Conservation (phyloP, 2,329 filamentous ascomycete species). For the Diplodia corticola region DNA sequence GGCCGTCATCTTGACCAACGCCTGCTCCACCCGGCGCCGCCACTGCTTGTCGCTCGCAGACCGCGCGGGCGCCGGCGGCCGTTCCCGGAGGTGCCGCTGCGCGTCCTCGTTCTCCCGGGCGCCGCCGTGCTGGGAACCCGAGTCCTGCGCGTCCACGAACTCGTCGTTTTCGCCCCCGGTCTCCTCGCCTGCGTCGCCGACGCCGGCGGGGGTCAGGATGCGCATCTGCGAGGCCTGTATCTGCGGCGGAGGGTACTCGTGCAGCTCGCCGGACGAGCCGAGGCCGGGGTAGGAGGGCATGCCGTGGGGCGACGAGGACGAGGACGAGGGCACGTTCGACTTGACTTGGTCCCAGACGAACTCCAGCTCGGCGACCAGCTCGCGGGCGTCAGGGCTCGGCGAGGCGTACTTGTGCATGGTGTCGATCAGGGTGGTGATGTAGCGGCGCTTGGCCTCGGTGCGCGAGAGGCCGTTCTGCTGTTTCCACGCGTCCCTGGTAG, state of each 20-base stretch:
- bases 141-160: constrained; percentile 52
- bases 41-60: constrained; percentile 57
- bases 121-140: constrained; percentile 41
- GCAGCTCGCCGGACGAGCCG: constrained; percentile 54
- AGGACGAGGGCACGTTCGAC: constrained; percentile 69
- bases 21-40: constrained; percentile 79
- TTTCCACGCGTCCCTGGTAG: constrained; percentile 83
- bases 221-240: constrained; percentile 17
- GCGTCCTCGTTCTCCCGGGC: constrained; percentile 26
- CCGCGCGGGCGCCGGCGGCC: background rate
- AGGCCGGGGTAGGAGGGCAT: constrained; percentile 33
- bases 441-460: constrained; percentile 60
- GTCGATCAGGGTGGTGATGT: constrained; percentile 75
- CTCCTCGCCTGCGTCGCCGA: constrained; percentile 16
- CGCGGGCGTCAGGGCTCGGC: constrained; percentile 77
- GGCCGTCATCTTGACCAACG: constrained; percentile 83
- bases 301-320: constrained; percentile 47
- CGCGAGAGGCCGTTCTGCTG: constrained; percentile 77
- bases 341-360: constrained; percentile 99
- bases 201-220: constrained; percentile 2
- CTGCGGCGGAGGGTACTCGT: constrained; percentile 32
- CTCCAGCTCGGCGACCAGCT: constrained; percentile 91
- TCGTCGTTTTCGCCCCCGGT: constrained; percentile 43
- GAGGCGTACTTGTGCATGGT: constrained; percentile 96
- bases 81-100: background rate